These are phyloP conservation scores for Gliomastix tumulicola DNA, from an alignment of 2,329 filamentous ascomycete genomes.

Conservation along the genomic window DNA sequence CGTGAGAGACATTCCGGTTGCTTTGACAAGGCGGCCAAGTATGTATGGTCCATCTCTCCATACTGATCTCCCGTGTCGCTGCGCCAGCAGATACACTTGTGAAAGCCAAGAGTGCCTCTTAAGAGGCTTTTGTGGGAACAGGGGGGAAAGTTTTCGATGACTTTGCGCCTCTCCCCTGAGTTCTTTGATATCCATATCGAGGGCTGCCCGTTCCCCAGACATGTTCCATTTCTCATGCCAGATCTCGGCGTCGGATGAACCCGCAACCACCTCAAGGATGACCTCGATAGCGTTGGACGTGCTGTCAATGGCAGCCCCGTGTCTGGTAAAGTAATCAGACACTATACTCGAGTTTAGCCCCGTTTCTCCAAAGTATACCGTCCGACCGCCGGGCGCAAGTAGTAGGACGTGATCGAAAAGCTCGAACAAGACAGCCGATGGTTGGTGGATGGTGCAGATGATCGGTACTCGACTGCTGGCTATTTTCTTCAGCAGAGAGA, in stretches of 20 bases:
- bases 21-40: background rate
- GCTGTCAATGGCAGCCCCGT: constrained; percentile 33
- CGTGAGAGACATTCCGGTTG: background rate
- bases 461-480: constrained; percentile 86
- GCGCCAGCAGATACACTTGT: background rate
- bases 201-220: background rate
- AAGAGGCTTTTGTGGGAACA: no score
- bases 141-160: no score
- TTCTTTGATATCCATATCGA: background rate
- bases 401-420: constrained; percentile 79
- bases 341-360: constrained; percentile 49
- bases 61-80: background rate
- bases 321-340: constrained; percentile 50
- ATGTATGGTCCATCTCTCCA: background rate
- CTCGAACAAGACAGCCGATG: constrained; percentile 88
- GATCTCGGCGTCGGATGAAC: background rate
- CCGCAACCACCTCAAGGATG: background rate
- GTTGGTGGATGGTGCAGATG: constrained; percentile 95
- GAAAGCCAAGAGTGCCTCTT: no score
- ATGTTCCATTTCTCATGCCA: no score
- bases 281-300: background rate
- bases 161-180: no score
- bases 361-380: constrained; percentile 76
- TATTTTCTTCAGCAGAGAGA: constrained; percentile 80
- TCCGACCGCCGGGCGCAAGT: constrained; percentile 66